Conservation (phyloP, 2,329 filamentous ascomycete genomes). For the Colletotrichum sp. region DNA sequence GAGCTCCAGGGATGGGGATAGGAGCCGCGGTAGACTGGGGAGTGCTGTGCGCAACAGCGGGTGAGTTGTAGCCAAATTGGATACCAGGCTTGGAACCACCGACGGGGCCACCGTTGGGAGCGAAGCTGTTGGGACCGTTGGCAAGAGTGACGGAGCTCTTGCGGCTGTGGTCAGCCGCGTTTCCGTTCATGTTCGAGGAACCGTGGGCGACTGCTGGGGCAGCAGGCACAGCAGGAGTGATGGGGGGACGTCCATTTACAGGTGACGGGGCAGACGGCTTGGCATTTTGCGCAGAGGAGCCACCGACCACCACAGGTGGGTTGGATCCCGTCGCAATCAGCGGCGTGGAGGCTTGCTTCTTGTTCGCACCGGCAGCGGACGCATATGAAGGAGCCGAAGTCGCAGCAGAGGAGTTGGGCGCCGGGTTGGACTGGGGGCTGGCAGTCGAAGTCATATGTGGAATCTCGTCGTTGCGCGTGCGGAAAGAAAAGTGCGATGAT, state of each 20-base stretch:
- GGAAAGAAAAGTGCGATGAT: conserved; percentile 2
- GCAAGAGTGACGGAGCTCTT: conserved; percentile 93
- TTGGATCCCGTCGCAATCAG: conserved; percentile 65
- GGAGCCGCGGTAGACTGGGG: conserved; percentile 63
- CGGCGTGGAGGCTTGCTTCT: conserved; percentile 67
- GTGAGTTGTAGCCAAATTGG: conserved; percentile 84
- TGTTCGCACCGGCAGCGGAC: conserved; percentile 67
- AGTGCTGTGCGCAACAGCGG: conserved; percentile 69
- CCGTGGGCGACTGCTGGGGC: conserved; percentile 67
- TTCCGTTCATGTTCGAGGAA: conserved; percentile 70
- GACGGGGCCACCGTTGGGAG: conserved; percentile 73
- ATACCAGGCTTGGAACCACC: conserved; percentile 69
- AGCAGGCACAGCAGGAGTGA: conserved; percentile 71
- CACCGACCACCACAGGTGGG: conserved; percentile 60
- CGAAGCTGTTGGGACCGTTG: conserved; percentile 76
- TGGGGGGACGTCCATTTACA: conserved; percentile 83
- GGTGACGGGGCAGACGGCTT: conserved; percentile 74
- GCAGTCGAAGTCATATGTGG: conserved; percentile 67
- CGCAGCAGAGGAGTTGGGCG: conserved; percentile 61
- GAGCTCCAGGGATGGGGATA: conserved; percentile 66
- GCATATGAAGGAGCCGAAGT: conserved; percentile 69
- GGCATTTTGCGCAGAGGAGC: conserved; percentile 58
- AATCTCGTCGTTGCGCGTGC: conserved; percentile 28
- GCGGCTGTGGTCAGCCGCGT: conserved; percentile 73
- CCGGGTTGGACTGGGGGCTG: conserved; percentile 60